Evolutionary conservation across 2,329 filamentous ascomycete species (phyloP), one percentile per base, ranked within the genome.

Genomic region (Cladorrhinum sp.): DNA sequence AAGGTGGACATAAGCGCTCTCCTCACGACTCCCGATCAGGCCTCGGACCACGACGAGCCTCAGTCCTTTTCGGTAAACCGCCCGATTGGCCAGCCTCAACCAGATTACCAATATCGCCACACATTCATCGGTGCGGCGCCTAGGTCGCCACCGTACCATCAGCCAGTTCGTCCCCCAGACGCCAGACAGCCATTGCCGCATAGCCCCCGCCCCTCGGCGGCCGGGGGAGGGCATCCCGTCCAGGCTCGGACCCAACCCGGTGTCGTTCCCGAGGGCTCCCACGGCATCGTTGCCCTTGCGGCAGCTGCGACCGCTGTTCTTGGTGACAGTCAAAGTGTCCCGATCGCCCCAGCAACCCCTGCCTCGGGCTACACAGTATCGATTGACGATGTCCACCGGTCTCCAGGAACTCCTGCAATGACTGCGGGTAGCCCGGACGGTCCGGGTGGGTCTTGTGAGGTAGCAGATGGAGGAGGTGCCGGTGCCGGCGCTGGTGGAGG

Each of bases 1-100:
- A 78, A 78, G 74, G 73, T 80, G 65, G 76, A 79, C 67, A 81
- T 82, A 63, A 74, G 81, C 69, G 80, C 79, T 53, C 81, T 82
- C 70, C 74, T 82, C 71, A 80, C 79, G 62, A 76, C 78, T 62
- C 70, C 74, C 63, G 74, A 79, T 64, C 75, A 46, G n/a, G 3
- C 72, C 58, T 72, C 75, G 63, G 76, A 76, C 63, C 55, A 71
- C 65, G 74, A 77, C 73, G 75, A 55, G 18, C 42, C 16, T 21
- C 42, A 46, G 7, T 18, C 42, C 6, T 46, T 20, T 16, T 10
- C 42, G 42, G 42, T 9, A 46, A 18, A 18, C 42, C 42, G 16
- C n/a, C 42, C 42, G 42, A 46, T 46, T 46, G 42, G 42, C 42
- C 42, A 18, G 16, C 16, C 18, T 74, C 75, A 62, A 66, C 70